Conservation (phyloP, 495 filamentous ascomycete species). For the Penicillium taxi region DNA sequence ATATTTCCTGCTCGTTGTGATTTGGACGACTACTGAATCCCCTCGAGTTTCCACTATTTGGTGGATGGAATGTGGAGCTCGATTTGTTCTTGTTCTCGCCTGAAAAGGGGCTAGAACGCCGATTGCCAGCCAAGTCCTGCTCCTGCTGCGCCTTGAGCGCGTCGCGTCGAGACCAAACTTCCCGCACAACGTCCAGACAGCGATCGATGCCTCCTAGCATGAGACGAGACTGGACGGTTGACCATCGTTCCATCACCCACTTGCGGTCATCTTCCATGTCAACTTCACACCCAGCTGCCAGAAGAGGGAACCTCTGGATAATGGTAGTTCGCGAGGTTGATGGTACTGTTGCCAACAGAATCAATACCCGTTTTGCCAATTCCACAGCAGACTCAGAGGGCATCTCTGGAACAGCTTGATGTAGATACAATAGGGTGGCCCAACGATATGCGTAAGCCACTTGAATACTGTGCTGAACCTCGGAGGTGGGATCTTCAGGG, state of each 20-base stretch:
- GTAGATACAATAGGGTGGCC: conserved; percentile 67
- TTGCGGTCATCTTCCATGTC: conserved; percentile 50
- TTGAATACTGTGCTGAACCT: conserved; percentile 58
- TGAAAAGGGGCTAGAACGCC: not conserved
- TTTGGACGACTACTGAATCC: conserved; percentile 2
- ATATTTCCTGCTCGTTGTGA: conserved; percentile 8
- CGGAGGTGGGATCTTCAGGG: conserved; percentile 59
- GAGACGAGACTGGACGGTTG: conserved; percentile 53
- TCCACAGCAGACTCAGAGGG: conserved; percentile 49
- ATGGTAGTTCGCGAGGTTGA: conserved; percentile 57
- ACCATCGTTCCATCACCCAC: conserved; percentile 66
- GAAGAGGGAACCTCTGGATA: conserved; percentile 68
- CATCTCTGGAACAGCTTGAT: conserved; percentile 72
- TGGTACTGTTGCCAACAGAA: conserved; percentile 57
- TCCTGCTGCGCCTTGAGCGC: conserved; percentile 27
- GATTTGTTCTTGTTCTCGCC: not conserved
- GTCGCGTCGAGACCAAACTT: conserved; percentile 61
- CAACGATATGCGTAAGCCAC: conserved; percentile 72
- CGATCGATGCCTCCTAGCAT: conserved; percentile 66
- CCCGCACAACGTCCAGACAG: conserved; percentile 65
- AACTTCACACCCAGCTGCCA: conserved; percentile 66
- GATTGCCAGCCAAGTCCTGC: conserved; percentile 7
- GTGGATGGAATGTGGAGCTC: too few relatives aligned
- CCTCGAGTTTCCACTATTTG: too few relatives aligned
- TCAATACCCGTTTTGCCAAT: conserved; percentile 55